Evolutionary conservation across 306 rosid genomes (phyloP), one percentile per base, ranked within the genome.

Genomic region (Citrullus mucosospermus): DNA sequence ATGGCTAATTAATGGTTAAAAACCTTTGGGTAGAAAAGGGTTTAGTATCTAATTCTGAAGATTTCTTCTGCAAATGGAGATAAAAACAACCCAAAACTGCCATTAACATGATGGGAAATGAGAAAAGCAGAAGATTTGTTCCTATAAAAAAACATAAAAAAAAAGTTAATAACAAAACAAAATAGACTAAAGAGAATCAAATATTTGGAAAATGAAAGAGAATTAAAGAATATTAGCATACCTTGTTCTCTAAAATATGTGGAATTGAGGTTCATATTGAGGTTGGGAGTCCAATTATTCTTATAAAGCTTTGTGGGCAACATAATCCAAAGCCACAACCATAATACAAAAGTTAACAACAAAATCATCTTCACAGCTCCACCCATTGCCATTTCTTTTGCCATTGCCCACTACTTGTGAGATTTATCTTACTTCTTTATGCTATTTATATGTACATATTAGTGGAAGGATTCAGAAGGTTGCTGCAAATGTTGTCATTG

Each of bases 101-200:
- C 63, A 78, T 78, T 0, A 78, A 51, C 81, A 78, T 78, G 53
- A 78, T 53, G 14, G 81, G 81, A 25, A 78, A 78, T 18, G 81
- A 63, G 54, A 78, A 78, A 12, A 78, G 65, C 48, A 78, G 76
- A 66, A 78, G 81, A 66, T 78, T 78, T 54, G 39, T 66, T 14
- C 81, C 81, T 78, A 36, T 39, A 46, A 46, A 68, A 76, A 18
- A 34, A 22, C 22, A 22, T 1, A 51, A 12, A 18, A 7, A 14
- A 6, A 32, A 43, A 43, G 13, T 36, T 18, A 77, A 60, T 30
- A 5, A 34, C 22, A 15, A 15, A 1, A 1, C 15, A 32, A 17
- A 65, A 30, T 0, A 30, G 5, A 18, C 34, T 1, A 6, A 6
- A 10, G 20, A 25, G 9, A 15, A 62, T 11, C 46, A 61, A 14